Base-by-base conservation (phyloP, 805 yeast genomes). In the Zygosaccharomyces bisporus region DNA sequence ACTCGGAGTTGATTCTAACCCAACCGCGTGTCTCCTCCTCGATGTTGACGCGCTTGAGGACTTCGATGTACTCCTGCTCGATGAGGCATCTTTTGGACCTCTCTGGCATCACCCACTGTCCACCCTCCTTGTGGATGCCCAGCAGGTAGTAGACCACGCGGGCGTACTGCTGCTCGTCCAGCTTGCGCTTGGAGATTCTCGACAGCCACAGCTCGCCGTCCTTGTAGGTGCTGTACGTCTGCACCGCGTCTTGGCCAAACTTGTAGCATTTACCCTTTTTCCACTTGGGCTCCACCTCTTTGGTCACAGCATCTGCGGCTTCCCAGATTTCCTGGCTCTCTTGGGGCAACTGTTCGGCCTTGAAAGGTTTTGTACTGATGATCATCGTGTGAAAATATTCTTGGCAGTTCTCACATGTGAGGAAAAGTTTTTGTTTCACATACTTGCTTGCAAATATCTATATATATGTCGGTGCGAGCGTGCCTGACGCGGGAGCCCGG, bases 1-100 rank as follows among this genome's bases (percentile, higher is more conserved):
- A 70, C 39, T 61, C 57, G n/a, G 65, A 56, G 43, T 60, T 55
- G 17, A 64, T 62, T 3, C 57, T 49, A 1, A 58, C 60, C 68
- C 69, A 67, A 16, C 58, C 58, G 1, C 44, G 44, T 6, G 45
- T 58, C 23, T 47, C 56, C 6, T 50, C 42, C 6, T 53, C 39
- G 1, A 57, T 35, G 10, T 58, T 57, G 20, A 57, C 46, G 20
- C 57, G 55, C 4, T 54, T 56, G 34, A 70, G 45, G 1, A 61
- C 60, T 24, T 67, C 66, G 24, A 68, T 68, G 44, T 69, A 69
- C 20, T 67, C 55, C 6, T 51, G 41, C 42, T 70, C 74, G 16
- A 57, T 44, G 23, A 53, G 47, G 1, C 70, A 63, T 34, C 71
- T 68, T 3, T 45, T 50, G 23, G 60, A 54, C 2, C 57, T 49